These are phyloP conservation scores for Chlorella sp. DNA, from an alignment of 139 green algal genomes.

Conservation along the genomic window DNA sequence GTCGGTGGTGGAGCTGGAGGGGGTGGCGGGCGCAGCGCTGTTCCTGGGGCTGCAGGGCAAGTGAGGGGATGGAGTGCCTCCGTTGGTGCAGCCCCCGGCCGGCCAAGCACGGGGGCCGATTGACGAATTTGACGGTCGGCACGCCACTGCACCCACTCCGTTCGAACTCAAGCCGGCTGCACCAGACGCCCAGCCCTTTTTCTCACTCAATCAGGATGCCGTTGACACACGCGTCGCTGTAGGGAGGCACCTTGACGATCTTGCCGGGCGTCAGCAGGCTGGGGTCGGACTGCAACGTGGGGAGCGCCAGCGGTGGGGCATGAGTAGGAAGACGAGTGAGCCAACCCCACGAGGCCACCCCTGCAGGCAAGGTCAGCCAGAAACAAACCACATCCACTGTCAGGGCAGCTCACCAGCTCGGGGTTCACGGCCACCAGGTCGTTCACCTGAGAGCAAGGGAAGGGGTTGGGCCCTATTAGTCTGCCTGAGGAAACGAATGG, in stretches of 20 bases:
- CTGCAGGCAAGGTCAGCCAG: no score
- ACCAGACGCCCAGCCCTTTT: not conserved
- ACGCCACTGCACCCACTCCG: no score
- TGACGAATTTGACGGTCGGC: no score
- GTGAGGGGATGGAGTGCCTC: not conserved
- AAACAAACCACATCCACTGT: no score
- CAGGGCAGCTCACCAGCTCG: conserved; percentile 12
- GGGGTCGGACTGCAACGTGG: not conserved
- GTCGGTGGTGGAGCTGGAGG: not conserved
- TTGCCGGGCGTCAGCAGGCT: conserved; percentile 17
- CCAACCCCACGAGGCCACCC: no score
- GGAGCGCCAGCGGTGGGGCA: not conserved
- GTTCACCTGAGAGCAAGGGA: not conserved
- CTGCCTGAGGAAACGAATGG: no score
- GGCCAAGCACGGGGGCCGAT: no score
- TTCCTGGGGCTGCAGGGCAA: not conserved
- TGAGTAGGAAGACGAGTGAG: not conserved
- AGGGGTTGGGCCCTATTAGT: no score
- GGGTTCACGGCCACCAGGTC: conserved; percentile 19
- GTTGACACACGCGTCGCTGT: not conserved
- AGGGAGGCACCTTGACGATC: conserved; percentile 2
- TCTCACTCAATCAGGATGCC: conserved; percentile 7
- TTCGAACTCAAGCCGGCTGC: no score
- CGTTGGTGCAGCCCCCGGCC: no score
- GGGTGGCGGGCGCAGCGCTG: not conserved